Evolutionary conservation across 345 rosid species (phyloP).

Genomic region (Salix udensis): DNA sequence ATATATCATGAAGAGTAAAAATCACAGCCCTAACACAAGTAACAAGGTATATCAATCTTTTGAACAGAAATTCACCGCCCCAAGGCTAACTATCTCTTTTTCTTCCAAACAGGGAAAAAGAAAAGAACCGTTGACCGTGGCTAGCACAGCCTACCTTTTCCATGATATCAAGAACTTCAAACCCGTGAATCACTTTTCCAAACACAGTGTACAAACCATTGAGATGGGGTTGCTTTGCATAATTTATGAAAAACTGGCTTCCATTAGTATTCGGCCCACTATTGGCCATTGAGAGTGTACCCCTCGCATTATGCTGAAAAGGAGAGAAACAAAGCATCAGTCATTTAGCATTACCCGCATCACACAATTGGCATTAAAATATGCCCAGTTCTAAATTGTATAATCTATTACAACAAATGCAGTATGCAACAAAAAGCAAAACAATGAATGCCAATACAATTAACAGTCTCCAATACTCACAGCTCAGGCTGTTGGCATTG

Average conservation of each 20-base stretch:
- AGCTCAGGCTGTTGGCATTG: not conserved
- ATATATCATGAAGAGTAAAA: not conserved
- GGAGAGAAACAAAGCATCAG: not conserved
- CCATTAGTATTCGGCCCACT: conserved; percentile 97
- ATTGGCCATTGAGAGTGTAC: conserved; percentile 88
- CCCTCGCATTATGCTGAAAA: conserved; percentile 90
- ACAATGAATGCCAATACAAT: not conserved
- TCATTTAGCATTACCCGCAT: not conserved
- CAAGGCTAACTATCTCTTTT: not conserved
- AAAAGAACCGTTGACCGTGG: not conserved
- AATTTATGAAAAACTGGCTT: conserved; percentile 85
- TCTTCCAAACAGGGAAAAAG: not conserved
- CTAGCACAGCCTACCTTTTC: conserved; percentile 61
- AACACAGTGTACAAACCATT: conserved; percentile 90
- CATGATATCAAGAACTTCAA: conserved; percentile 97
- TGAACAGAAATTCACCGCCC: not conserved
- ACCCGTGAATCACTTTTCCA: conserved; percentile 96
- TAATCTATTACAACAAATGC: not conserved
- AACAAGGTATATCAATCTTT: not conserved
- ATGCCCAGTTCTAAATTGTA: not conserved
- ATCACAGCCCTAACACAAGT: not conserved
- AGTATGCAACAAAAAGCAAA: not conserved
- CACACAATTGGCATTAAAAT: not conserved
- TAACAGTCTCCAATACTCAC: not conserved
- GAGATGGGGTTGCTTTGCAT: conserved; percentile 94